A percentile compares a stretch with the other conserved stretches of the same genome.
These are phyloP conservation scores for Funneliformis geosporum DNA, from an alignment of 192 early-diverging fungal species.

Conservation along the genomic window DNA sequence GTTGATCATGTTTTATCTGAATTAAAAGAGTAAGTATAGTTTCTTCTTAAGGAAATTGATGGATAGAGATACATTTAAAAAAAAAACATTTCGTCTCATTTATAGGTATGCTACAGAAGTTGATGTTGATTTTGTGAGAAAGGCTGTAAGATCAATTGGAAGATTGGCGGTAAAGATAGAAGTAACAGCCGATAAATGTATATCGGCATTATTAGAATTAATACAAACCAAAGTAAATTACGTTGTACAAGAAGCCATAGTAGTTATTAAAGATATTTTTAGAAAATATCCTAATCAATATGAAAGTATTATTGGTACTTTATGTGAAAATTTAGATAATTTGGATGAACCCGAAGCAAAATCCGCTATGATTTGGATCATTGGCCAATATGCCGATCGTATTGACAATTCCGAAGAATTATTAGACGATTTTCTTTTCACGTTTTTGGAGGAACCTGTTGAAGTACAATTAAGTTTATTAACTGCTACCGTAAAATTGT, in stretches of 20 bases:
- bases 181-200: conserved; percentile 80
- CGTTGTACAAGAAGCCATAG: conserved; percentile 97
- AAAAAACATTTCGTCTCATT: background rate
- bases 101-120: conserved; percentile 88
- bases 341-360: conserved; percentile 98
- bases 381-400: conserved; percentile 96
- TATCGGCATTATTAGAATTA: conserved; percentile 83
- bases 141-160: conserved; percentile 96
- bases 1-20: conserved; percentile 88
- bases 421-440: conserved; percentile 84
- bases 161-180: conserved; percentile 96
- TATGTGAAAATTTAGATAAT: conserved; percentile 95
- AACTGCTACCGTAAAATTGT: conserved; percentile 95
- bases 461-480: conserved; percentile 92
- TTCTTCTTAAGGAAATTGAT: background rate
- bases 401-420: conserved; percentile 96
- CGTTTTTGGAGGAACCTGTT: conserved; percentile 85
- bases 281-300: conserved; percentile 97
- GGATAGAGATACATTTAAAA: too few relatives aligned
- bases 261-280: conserved; percentile 99
- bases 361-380: conserved; percentile 99
- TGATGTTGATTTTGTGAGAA: conserved; percentile 97
- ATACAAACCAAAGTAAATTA: conserved; percentile 98
- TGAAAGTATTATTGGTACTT: conserved; percentile 86
- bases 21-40: conserved; percentile 70